Base-by-base conservation (phyloP, 768 basidiomycete species). In the Mycena rebaudengoi region DNA sequence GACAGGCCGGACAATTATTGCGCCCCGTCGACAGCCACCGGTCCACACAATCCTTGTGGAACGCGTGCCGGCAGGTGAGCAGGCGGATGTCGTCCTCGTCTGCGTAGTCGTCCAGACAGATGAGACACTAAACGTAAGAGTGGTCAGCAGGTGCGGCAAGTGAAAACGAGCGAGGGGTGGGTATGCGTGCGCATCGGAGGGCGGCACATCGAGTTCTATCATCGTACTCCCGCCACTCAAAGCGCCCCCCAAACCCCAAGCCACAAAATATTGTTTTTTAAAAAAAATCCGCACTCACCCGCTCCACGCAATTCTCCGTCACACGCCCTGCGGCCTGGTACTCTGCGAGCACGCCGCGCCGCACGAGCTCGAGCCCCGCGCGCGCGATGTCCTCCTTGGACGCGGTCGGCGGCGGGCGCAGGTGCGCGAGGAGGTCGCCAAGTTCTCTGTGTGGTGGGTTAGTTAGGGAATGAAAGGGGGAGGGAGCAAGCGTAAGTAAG, bases 1-100 rank as follows among this genome's bases (percentile, higher is more conserved):
- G 89, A 78, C 96, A 98, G 7, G 94, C 94, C 32, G 96, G 96
- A 74, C 96, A 98, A 61, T 94, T 94, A 70, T 98, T 98, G 59
- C 89, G 84, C 4, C 95, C 95, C 6, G 85, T 88, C 73, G 89
- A 85, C 32, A 97, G 80, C 94, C 96, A 97, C 62, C 83, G 88
- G 72, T 98, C 96, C 7, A 98, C 94, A 68, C 96, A 98, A 21
- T 74, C 78, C 70, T 88, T 88, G 72, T 98, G 96, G 84, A 96
- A 98, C n/a, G 86, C 89, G 77, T 98, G 96, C 66, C 87, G 85
- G 76, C 96, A 98, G 6, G 78, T 78, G 79, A 98, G 83, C 32
- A 98, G 77, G 25, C 96, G 88, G 48, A 96, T 77, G 26, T 95
- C 89, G 44, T 95, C 92, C 43, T 92, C 89, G 2, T 80, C 73